These are phyloP conservation scores for Tulasnella sp. DNA, from an alignment of 768 basidiomycete species.

Conservation along the genomic window DNA sequence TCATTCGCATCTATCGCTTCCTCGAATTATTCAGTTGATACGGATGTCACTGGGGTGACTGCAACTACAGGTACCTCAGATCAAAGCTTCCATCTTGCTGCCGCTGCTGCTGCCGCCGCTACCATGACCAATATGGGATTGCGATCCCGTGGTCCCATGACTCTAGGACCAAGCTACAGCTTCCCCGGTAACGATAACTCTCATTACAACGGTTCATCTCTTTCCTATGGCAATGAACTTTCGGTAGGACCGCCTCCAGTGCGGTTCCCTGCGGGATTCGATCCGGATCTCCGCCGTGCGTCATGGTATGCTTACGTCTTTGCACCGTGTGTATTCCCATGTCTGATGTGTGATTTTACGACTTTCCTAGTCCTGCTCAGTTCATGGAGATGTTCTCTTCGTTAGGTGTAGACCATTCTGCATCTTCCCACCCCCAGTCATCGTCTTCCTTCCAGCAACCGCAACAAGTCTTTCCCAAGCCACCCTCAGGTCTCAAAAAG, in stretches of 20 bases:
- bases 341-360: too few species aligned
- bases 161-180: too few species aligned
- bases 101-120: too few species aligned
- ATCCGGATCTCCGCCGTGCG: slow-evolving; percentile 11
- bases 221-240: slow-evolving; percentile 5
- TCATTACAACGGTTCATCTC: slow-evolving; percentile 2
- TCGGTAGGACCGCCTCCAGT: slow-evolving; percentile 4
- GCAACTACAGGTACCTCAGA: slow-evolving; percentile 8
- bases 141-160: too few species aligned
- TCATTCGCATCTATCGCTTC: slow-evolving; percentile 12
- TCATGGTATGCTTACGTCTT: slow-evolving; percentile 2
- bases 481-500: background rate
- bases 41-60: slow-evolving; percentile 12
- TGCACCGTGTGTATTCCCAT: too few species aligned
- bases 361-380: slow-evolving; percentile 6
- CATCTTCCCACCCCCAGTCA: background rate
- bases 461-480: background rate
- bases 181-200: too few species aligned
- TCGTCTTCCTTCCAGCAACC: background rate
- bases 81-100: background rate
- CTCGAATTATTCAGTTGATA: slow-evolving; percentile 8
- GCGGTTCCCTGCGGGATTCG: slow-evolving; percentile 3
- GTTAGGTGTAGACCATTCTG: background rate
- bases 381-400: slow-evolving; percentile 6
- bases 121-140: too few species aligned